These are phyloP conservation scores for Ustilago bromivora DNA, from an alignment of 1,284 basidiomycete genomes.

Conservation along the genomic window DNA sequence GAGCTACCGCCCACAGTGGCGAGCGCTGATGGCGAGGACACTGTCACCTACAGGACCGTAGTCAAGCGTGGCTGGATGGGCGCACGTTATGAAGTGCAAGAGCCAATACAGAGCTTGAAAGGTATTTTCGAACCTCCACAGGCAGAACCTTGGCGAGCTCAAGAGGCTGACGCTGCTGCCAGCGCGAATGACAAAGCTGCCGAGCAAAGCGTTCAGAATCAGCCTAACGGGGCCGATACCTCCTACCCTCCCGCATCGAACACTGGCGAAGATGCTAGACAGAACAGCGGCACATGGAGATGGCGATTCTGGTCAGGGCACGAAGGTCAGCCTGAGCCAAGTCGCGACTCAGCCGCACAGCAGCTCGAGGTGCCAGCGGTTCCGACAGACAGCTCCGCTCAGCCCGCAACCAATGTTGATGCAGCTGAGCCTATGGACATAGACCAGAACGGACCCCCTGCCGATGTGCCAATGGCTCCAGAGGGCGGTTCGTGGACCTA, in stretches of 20 bases:
- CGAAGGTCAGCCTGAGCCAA: constrained; percentile 15
- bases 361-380: constrained; percentile 20
- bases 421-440: constrained; percentile 48
- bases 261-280: constrained; percentile 10
- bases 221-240: background rate
- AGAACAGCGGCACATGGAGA: constrained; percentile 30
- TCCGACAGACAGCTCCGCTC: background rate
- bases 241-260: constrained; percentile 16
- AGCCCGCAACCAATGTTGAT: background rate
- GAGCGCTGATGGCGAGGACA: constrained; percentile 8
- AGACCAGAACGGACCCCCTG: constrained; percentile 5
- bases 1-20: background rate
- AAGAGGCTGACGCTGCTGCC: background rate
- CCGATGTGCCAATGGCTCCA: constrained; percentile 3
- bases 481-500: constrained; percentile 48
- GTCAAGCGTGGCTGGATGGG: constrained; percentile 55
- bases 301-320: constrained; percentile 42
- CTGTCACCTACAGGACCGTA: constrained; percentile 39
- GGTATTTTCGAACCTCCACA: constrained; percentile 13
- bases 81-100: constrained; percentile 44
- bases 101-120: constrained; percentile 15
- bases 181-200: background rate
- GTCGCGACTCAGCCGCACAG: constrained; percentile 14
- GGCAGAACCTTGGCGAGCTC: background rate
- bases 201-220: background rate